Evolutionary conservation across 371 early-diverging fungal genomes (phyloP), one percentile per base, ranked within the genome.

Genomic region (Mortierella sp.): DNA sequence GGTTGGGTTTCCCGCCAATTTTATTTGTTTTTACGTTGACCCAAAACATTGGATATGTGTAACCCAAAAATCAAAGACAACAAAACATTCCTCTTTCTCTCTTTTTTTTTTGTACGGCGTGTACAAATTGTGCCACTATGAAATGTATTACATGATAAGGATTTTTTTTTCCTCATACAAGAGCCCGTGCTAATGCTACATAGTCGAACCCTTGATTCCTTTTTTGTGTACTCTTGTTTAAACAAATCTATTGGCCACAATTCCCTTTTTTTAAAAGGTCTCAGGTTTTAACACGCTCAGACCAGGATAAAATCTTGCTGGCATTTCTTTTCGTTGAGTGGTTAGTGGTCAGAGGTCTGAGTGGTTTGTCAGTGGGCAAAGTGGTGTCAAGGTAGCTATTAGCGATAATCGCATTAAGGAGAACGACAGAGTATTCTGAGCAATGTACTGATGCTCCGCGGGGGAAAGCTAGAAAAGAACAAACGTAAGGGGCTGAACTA

Each of bases 1-100:
- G 23, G 6, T 37, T 7, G 19, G 19, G 17, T 65, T 65, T 65
- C 65, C 65, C 65, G 65, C 65, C 57, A 40, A 56, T 65, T 65
- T 65, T 65, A 55, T 40, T 64, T 23, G 10, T 40, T 40, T 29
- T 3, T 31, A 8, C 34, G 58, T 58, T 49, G 64, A 26, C 15
- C 37, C 60, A 60, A 60, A 60, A 43, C 29, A 43, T 28, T 37
- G 26, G 29, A 31, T 61, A 47, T 6, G 61, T 47, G 61, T 61
- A 29, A 61, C 37, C 19, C 61, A 47, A 40, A 60, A 43, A 26
- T 13, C 54, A 23, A 28, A 54, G 29, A 54, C 4, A 51, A 19
- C 3, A 43, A 60, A 40, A 43, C 62, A 61, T 47, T 49, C 34
- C 22, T 47, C 34, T 17, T 34, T 29, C 49, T 29, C 7, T 37